phyloP scores from a whole-genome alignment of 352 stramenopile species.

The Peronospora destructor region DNA sequence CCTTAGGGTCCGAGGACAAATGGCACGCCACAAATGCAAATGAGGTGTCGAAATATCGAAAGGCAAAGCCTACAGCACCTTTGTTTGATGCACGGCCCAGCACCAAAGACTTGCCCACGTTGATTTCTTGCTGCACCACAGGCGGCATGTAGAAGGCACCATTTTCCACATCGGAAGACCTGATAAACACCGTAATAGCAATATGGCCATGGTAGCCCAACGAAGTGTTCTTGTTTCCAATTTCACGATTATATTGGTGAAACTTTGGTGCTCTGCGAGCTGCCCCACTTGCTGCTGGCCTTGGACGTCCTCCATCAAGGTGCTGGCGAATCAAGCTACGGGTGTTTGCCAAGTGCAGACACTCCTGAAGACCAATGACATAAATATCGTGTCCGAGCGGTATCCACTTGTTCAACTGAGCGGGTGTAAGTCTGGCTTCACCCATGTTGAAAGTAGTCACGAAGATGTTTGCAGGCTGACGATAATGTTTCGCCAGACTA shows the following conservation, averaged over 20 bases:
- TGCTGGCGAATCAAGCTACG: constrained; percentile 52
- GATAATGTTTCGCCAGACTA: constrained; percentile 30
- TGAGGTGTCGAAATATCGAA: constrained; percentile 82
- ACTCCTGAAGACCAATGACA: constrained; percentile 85
- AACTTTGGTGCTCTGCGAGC: constrained; percentile 25
- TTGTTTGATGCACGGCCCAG: constrained; percentile 85
- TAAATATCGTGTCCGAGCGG: constrained; percentile 77
- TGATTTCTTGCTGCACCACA: constrained; percentile 60
- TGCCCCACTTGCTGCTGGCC: constrained; percentile 19
- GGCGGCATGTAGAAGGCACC: constrained; percentile 80
- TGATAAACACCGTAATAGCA: constrained; percentile 79
- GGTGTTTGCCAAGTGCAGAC: constrained; percentile 66
- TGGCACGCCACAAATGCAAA: constrained; percentile 86
- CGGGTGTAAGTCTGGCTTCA: constrained; percentile 49
- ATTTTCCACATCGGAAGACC: constrained; percentile 49
- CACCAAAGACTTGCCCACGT: constrained; percentile 70
- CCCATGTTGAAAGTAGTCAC: constrained; percentile 85
- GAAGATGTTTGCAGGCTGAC: constrained; percentile 57
- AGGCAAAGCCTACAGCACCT: constrained; percentile 81
- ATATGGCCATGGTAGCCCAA: constrained; percentile 86
- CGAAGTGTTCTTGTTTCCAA: constrained; percentile 72
- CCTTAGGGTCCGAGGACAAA: constrained; percentile 81
- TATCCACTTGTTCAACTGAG: constrained; percentile 70
- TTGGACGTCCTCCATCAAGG: constrained; percentile 43
- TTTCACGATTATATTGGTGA: constrained; percentile 66